Evolutionary conservation across 2,329 filamentous ascomycete genomes (phyloP).

Genomic region (Furcasterigmium sp.): DNA sequence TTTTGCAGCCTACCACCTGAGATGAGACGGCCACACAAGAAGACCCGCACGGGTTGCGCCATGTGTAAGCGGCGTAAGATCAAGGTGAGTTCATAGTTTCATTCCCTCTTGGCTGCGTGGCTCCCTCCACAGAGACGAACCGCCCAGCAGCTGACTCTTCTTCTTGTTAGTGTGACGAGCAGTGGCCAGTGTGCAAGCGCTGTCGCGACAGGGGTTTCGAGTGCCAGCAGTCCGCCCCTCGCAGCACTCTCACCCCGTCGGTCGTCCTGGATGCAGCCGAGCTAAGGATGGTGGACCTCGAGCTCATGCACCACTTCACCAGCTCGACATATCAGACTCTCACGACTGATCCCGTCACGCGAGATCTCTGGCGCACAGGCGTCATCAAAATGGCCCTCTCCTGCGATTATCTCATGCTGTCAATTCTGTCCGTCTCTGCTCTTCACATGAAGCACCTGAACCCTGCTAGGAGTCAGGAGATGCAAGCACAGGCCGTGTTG

Average conservation of each 20-base stretch:
- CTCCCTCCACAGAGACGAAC: too few relatives aligned
- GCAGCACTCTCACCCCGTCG: slow-evolving; percentile 11
- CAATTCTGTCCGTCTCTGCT: slow-evolving; percentile 42
- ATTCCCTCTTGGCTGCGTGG: too few relatives aligned
- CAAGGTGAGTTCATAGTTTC: too few relatives aligned
- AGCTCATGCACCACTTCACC: slow-evolving; percentile 48
- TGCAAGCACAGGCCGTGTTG: slow-evolving; percentile 10
- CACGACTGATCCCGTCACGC: slow-evolving; percentile 30
- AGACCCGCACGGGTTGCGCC: slow-evolving; percentile 31
- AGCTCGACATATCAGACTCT: slow-evolving; percentile 43
- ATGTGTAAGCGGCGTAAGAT: slow-evolving; percentile 34
- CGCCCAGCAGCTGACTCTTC: not conserved
- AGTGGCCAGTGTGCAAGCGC: slow-evolving; percentile 30
- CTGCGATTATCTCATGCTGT: slow-evolving; percentile 42
- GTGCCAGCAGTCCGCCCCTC: slow-evolving; percentile 19
- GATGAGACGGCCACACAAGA: slow-evolving; percentile 13
- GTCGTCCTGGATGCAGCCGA: slow-evolving; percentile 7
- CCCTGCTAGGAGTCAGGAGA: slow-evolving; percentile 10
- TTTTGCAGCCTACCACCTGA: too few relatives aligned
- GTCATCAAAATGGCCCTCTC: slow-evolving; percentile 40
- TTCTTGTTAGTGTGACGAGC: slow-evolving; percentile 30
- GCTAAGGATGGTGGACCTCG: slow-evolving; percentile 38
- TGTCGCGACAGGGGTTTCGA: slow-evolving; percentile 32
- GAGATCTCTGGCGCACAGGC: slow-evolving; percentile 40
- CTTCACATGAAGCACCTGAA: slow-evolving; percentile 36